Percentiles rank a stretch among this genome's conserved stretches.
These are phyloP conservation scores for Syzygium oleosum DNA, from an alignment of 345 rosid species.

Conservation along the genomic window DNA sequence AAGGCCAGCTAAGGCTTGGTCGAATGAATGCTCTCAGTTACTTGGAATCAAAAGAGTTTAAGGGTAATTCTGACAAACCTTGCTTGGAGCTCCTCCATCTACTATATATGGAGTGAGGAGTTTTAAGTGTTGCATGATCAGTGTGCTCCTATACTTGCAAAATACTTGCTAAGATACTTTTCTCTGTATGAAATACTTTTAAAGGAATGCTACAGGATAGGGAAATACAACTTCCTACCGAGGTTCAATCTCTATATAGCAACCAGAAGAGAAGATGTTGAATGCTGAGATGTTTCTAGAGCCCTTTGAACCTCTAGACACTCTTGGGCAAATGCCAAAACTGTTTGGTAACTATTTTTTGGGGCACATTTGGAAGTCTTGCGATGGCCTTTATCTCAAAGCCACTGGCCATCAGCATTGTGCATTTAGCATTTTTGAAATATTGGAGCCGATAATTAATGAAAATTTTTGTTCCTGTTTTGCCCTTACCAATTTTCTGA, in stretches of 20 bases:
- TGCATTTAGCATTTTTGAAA: neutral
- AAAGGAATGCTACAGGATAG: neutral
- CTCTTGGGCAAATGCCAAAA: neutral
- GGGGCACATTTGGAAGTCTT: neutral
- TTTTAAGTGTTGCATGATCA: neutral
- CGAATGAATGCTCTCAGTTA: neutral
- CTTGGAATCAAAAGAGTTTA: neutral
- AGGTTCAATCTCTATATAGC: neutral
- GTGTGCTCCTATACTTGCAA: neutral
- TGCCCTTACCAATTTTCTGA: fast-evolving
- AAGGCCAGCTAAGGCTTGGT: neutral
- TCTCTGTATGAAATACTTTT: neutral
- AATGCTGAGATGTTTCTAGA: neutral
- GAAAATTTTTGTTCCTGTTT: neutral
- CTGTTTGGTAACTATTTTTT: neutral
- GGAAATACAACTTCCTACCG: neutral
- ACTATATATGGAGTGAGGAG: neutral
- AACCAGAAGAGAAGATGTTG: neutral
- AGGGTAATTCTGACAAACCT: neutral
- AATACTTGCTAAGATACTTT: neutral
- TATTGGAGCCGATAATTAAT: neutral
- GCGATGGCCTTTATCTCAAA: neutral
- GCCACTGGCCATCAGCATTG: neutral
- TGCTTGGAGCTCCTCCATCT: neutral
- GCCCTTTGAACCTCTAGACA: neutral